phyloP scores from a whole-genome alignment of 495 filamentous ascomycete genomes.

The Penicillium fimorum region DNA sequence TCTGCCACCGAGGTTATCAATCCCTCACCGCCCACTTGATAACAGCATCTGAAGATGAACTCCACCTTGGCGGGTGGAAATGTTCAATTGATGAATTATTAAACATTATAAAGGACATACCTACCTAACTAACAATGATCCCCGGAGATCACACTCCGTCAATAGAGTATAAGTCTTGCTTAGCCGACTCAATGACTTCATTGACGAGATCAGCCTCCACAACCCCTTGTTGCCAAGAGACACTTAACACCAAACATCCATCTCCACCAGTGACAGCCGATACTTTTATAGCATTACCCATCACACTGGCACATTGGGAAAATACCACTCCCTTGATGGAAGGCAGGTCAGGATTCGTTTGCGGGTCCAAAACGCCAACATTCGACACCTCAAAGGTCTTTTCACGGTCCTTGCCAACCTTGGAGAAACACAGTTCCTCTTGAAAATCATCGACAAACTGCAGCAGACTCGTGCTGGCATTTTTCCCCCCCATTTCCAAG shows the following conservation, averaged over 20 bases:
- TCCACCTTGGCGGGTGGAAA: background rate
- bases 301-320: slow-evolving; percentile 46
- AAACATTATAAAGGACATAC: slow-evolving; percentile 7
- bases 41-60: background rate
- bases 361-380: slow-evolving; percentile 35
- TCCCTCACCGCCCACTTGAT: slow-evolving; percentile 23
- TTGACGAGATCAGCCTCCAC: slow-evolving; percentile 30
- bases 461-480: slow-evolving; percentile 36
- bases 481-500: slow-evolving; percentile 31
- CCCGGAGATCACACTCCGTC: background rate
- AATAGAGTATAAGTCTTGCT: slow-evolving; percentile 20
- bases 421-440: slow-evolving; percentile 29
- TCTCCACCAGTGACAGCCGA: slow-evolving; percentile 42
- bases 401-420: slow-evolving; percentile 34
- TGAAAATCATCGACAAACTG: slow-evolving; percentile 37
- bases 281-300: slow-evolving; percentile 36
- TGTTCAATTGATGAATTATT: background rate
- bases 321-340: slow-evolving; percentile 39
- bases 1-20: slow-evolving; percentile 29
- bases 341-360: slow-evolving; percentile 22
- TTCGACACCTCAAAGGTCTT: slow-evolving; percentile 47
- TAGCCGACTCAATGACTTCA: slow-evolving; percentile 23
- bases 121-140: background rate
- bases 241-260: slow-evolving; percentile 35
- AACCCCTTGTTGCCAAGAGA: slow-evolving; percentile 41